Evolutionary conservation across 2,329 filamentous ascomycete species (phyloP), one percentile per base, ranked within the genome.

Genomic region (Pseudogymnoascus sp.): DNA sequence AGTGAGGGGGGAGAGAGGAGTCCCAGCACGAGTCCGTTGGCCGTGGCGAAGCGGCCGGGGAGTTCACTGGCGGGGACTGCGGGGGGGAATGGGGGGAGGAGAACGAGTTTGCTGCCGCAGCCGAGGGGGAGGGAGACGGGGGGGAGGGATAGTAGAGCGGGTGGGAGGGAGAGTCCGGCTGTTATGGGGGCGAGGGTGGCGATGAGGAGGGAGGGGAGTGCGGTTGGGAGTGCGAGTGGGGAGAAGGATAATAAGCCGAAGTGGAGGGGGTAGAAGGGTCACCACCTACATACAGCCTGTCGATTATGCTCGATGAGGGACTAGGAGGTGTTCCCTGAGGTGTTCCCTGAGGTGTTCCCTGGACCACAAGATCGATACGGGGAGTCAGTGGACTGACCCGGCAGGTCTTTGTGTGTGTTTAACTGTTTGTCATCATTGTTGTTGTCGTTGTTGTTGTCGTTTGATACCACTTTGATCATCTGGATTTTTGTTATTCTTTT

Each of bases 401-500:
- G n/a, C 16, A 10, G 16, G 8, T 45, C 16, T 21, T 21, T 19
- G 41, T 45, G 16, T 11, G 19, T 48, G 43, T 48, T 48, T 48
- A 25, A 25, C 4, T 48, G 43, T 25, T 48, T 48, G 43, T 45
- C 6, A 11, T 45, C 8, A 13, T n/a, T n/a, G 21, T n/a, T 7
- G 19, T 45, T n/a, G 21, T n/a, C 13, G 21, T n/a, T 7, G 43
- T 48, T n/a, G 43, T 48, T 48, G 43, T 48, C 43, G 43, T 48
- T 48, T 48, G 43, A 48, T 48, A 48, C 43, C 43, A 48, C 43
- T 48, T 48, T 48, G 43, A 48, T 41, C 37, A 41, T 48, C 43
- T 48, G 43, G 43, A 48, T 48, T 48, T 48, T 48, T 48, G 43
- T 25, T 48, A 25, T 6, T 25, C n/a, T 48, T 48, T 48, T 48